Conservation (phyloP, 1,284 basidiomycete genomes). For the Mycosarcoma maydis region DNA sequence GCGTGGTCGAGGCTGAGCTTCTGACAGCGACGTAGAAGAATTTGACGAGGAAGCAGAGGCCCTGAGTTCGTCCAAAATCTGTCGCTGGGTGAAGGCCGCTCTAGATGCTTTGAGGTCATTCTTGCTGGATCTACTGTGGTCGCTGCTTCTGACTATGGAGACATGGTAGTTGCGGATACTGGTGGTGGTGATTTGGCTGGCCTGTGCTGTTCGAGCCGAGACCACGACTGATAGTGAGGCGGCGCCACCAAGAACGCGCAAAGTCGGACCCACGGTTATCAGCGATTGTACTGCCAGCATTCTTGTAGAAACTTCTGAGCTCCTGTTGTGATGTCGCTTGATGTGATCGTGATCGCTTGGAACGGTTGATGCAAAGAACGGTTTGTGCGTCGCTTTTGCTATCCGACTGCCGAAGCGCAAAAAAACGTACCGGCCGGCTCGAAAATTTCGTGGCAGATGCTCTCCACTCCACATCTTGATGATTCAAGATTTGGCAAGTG, state of each 20-base stretch:
- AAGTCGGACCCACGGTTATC: conserved; percentile 5
- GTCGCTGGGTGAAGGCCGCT: conserved; percentile 39
- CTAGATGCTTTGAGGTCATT: conserved; percentile 22
- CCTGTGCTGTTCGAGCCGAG: conserved; percentile 5
- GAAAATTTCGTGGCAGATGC: too few species aligned
- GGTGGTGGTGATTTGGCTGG: not conserved
- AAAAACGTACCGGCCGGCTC: too few species aligned
- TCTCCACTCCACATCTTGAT: too few species aligned
- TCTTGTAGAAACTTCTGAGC: too few species aligned
- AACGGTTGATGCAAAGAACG: too few species aligned
- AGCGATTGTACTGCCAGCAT: conserved; percentile 8
- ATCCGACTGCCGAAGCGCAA: too few species aligned
- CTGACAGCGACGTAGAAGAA: conserved; percentile 26
- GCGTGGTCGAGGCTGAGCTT: conserved; percentile 23
- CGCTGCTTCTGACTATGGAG: conserved; percentile 1
- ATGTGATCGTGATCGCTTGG: too few species aligned
- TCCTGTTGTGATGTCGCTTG: too few species aligned
- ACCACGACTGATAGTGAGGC: not conserved
- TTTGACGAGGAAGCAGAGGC: conserved; percentile 21
- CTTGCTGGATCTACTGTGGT: conserved; percentile 4
- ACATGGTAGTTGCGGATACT: conserved; percentile 3
- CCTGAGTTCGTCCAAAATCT: conserved; percentile 40
- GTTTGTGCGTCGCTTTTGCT: too few species aligned
- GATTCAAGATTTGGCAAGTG: too few species aligned
- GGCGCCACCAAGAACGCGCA: conserved; percentile 11